Percentiles rank a stretch among this genome's conserved stretches.
Evolutionary conservation across 192 early-diverging fungal genomes (phyloP).

Genomic region (Coemansia sp.): DNA sequence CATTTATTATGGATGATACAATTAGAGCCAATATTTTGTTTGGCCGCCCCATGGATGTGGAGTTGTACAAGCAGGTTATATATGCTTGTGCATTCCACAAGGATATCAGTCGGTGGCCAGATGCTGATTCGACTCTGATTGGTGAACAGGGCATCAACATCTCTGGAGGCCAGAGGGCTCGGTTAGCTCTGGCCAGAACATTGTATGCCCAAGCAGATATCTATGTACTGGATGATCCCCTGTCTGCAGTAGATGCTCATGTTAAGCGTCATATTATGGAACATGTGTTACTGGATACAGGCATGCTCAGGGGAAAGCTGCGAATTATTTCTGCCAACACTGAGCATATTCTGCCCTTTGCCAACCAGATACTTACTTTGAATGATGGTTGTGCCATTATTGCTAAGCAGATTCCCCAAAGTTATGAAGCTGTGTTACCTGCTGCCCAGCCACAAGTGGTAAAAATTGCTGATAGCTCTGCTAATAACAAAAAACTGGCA

Average conservation of each 20-base stretch:
- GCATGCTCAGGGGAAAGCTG: not conserved
- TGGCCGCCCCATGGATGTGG: conserved; percentile 8
- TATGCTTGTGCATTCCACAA: conserved; percentile 20
- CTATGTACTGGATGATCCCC: conserved; percentile 19
- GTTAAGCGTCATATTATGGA: conserved; percentile 26
- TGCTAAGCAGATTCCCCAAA: not conserved
- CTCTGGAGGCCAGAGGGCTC: conserved; percentile 61
- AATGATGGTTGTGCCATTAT: not conserved
- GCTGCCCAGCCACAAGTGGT: too few relatives aligned
- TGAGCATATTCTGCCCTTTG: not conserved
- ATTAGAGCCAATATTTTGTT: conserved; percentile 46
- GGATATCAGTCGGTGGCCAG: conserved; percentile 12
- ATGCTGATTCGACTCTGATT: conserved; percentile 52
- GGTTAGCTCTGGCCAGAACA: conserved; percentile 63
- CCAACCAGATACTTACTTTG: not conserved
- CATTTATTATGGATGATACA: conserved; percentile 40
- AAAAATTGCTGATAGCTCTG: not conserved
- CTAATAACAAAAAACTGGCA: not conserved
- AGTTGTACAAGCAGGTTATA: conserved; percentile 16
- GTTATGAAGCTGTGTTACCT: not conserved
- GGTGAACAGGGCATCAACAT: conserved; percentile 58
- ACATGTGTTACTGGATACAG: conserved; percentile 6
- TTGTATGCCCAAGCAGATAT: conserved; percentile 59
- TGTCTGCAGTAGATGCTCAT: conserved; percentile 23
- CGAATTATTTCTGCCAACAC: not conserved